Conservation (phyloP, 176 grass and related monocot genomes). For the Zizania latifolia region DNA sequence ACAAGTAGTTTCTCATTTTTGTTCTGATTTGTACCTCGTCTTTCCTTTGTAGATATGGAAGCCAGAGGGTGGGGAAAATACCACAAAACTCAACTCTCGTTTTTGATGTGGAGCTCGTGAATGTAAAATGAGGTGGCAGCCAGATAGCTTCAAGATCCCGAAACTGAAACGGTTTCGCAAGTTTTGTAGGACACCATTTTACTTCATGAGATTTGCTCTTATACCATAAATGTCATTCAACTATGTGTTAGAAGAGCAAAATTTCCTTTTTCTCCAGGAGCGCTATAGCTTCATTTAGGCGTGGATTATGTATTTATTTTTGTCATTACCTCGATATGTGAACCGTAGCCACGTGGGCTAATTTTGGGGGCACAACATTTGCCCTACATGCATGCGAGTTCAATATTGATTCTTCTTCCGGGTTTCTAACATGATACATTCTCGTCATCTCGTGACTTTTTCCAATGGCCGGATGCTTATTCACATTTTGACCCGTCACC, state of each 20-base stretch:
- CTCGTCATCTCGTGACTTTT: neutral
- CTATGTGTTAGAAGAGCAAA: no score
- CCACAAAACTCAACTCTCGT: constrained; percentile 83
- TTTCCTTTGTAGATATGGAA: constrained; percentile 56
- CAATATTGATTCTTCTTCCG: neutral
- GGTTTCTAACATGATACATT: neutral
- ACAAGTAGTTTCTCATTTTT: neutral
- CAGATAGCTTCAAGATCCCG: neutral
- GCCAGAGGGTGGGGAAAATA: constrained; percentile 32
- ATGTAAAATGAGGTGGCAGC: constrained; percentile 44
- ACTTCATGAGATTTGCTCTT: no score
- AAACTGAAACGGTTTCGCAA: constrained; percentile 14
- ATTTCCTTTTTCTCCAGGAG: no score
- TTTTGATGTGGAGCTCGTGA: constrained; percentile 79
- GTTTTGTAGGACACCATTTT: constrained; percentile 6
- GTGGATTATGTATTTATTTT: neutral
- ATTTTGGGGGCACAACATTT: neutral
- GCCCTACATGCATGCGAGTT: neutral
- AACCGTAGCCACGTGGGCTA: neutral
- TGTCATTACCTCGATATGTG: neutral
- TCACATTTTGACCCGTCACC: neutral
- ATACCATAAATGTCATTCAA: no score
- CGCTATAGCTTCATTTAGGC: neutral
- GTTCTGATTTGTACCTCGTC: neutral
- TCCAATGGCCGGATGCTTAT: neutral